Evolutionary conservation across 106 monocot species (phyloP).

Genomic region (Phalaenopsis equestris): DNA sequence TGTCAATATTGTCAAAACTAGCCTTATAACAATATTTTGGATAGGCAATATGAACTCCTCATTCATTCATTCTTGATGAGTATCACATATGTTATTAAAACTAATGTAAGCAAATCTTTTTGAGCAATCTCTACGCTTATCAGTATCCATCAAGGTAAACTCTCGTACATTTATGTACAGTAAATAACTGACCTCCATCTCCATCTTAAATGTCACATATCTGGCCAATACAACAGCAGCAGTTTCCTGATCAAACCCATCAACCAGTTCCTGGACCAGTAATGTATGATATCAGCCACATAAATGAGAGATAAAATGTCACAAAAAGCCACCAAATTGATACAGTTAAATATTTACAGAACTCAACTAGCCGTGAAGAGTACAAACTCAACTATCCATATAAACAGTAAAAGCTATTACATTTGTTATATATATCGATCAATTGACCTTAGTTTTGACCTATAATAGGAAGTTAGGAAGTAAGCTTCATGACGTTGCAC

Average conservation of each 20-base stretch:
- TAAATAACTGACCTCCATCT: conserved; percentile 65
- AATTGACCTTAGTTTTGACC: neutral
- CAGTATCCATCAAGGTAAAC: neutral
- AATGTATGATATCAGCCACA: conserved; percentile 9
- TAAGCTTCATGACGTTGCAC: neutral
- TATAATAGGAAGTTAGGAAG: neutral
- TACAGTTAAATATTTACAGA: neutral
- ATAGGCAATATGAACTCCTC: neutral
- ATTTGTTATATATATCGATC: neutral
- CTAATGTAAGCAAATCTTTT: neutral
- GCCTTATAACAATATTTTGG: neutral
- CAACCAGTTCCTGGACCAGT: conserved; percentile 60
- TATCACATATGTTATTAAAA: neutral
- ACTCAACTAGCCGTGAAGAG: neutral
- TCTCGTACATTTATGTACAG: neutral
- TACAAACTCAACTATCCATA: neutral
- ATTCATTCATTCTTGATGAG: neutral
- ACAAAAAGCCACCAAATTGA: neutral
- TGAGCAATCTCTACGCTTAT: neutral
- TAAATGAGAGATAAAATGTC: neutral
- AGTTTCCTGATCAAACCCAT: conserved; percentile 97
- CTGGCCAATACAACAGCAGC: conserved; percentile 95
- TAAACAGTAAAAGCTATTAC: neutral
- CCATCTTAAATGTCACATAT: conserved; percentile 95
- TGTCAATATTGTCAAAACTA: neutral